Conservation (phyloP, 192 early-diverging fungal genomes). For the Coemansia sp. region DNA sequence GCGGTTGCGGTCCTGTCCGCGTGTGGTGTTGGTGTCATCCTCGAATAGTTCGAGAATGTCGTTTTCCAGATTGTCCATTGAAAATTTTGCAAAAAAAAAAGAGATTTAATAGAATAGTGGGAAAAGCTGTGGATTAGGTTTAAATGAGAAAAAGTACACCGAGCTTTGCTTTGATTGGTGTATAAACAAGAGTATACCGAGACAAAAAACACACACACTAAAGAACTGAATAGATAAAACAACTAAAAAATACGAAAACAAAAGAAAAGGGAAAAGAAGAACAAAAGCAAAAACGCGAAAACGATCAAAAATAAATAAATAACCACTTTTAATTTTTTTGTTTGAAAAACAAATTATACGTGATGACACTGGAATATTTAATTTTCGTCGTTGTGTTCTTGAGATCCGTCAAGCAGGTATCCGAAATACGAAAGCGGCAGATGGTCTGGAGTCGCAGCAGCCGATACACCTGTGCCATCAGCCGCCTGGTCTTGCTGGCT, state of each 20-base stretch:
- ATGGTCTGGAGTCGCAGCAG: not conserved
- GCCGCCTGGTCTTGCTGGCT: not conserved
- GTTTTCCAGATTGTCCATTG: conserved; percentile 45
- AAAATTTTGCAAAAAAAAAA: not conserved
- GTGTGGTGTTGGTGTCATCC: conserved; percentile 17
- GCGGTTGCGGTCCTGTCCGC: conserved; percentile 15
- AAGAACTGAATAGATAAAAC: not conserved
- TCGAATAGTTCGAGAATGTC: conserved; percentile 53
- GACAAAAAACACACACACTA: no score
- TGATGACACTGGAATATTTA: no score
- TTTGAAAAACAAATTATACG: no score
- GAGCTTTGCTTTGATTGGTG: no score
- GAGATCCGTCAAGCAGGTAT: not conserved
- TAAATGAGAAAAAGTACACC: not conserved
- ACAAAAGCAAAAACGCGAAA: not conserved
- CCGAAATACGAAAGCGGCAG: conserved; percentile 12
- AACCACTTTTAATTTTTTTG: no score
- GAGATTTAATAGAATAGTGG: not conserved
- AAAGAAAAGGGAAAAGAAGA: not conserved
- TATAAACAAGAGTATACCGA: no score
- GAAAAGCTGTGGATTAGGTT: not conserved
- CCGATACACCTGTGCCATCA: not conserved
- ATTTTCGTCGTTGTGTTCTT: not conserved
- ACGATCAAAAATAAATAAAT: not conserved
- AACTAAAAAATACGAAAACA: not conserved